Percentiles rank a stretch among this genome's conserved stretches.
Conservation (phyloP, 345 rosid genomes). For the Pistacia atlantica region DNA sequence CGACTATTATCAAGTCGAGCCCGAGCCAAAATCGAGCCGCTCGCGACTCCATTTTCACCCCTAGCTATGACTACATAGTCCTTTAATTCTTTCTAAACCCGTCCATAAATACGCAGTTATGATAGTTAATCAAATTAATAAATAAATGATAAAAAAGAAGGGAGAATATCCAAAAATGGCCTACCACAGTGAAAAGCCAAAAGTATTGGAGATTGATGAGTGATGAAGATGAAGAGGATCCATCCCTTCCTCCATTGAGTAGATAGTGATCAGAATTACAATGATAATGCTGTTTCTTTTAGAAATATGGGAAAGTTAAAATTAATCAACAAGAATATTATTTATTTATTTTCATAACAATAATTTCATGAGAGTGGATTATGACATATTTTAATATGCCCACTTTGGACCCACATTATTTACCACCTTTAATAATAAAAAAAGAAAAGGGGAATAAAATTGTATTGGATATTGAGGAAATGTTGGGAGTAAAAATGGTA, state of each 20-base stretch:
- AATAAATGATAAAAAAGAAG: no score
- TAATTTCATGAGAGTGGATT: no score
- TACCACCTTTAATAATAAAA: neutral
- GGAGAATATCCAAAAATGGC: slow-evolving; percentile 16
- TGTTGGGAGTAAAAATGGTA: slow-evolving; percentile 6
- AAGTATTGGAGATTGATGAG: slow-evolving; percentile 11
- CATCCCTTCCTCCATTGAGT: neutral
- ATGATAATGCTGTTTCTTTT: slow-evolving; percentile 25
- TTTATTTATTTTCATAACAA: no score
- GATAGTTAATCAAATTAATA: no score
- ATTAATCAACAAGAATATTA: no score
- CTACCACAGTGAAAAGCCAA: slow-evolving; percentile 16
- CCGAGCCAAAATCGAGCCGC: no score
- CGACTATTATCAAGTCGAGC: no score
- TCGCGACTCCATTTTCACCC: no score
- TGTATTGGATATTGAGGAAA: slow-evolving; percentile 3
- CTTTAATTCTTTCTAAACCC: no score
- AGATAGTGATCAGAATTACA: slow-evolving; percentile 9
- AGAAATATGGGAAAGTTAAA: slow-evolving; percentile 30
- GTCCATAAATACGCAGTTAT: no score
- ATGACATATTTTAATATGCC: neutral
- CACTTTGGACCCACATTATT: slow-evolving; percentile 4
- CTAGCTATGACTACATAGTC: no score
- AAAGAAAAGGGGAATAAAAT: neutral
- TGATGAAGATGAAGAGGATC: neutral